Conservation (phyloP, 306 rosid species). For the Amphicarpaea edgeworthii region DNA sequence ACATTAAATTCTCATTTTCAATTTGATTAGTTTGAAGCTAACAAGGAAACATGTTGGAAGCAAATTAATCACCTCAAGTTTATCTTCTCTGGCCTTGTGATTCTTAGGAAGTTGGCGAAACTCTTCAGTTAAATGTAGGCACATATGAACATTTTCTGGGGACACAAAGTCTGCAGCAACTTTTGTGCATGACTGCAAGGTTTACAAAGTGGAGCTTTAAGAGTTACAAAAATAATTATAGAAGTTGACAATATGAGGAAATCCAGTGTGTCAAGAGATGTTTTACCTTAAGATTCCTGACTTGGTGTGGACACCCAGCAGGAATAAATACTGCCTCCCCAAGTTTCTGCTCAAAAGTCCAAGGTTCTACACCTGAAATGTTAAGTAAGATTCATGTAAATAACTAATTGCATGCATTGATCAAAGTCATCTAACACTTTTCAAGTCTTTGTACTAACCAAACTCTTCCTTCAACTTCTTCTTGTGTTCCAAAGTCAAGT, state of each 20-base stretch:
- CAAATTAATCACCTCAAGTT: constrained; percentile 66
- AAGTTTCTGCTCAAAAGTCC: constrained; percentile 74
- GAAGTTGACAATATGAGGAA: constrained; percentile 1
- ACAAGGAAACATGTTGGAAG: background rate
- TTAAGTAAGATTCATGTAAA: constrained; percentile 13
- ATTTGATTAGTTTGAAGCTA: constrained; percentile 1
- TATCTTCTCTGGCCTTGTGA: constrained; percentile 77
- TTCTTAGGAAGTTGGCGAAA: constrained; percentile 69
- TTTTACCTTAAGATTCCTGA: constrained; percentile 76
- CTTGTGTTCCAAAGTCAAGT: constrained; percentile 73
- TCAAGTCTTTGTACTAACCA: constrained; percentile 52
- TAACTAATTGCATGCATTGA: background rate
- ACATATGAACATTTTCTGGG: constrained; percentile 67
- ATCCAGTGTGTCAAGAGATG: constrained; percentile 9
- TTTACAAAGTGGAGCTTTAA: constrained; percentile 16
- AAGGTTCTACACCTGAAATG: constrained; percentile 66
- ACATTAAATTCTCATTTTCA: constrained; percentile 1
- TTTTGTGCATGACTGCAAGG: constrained; percentile 70
- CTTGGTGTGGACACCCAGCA: constrained; percentile 90
- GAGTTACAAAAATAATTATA: background rate
- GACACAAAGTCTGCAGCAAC: constrained; percentile 80
- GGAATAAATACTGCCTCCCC: constrained; percentile 89
- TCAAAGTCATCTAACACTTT: background rate
- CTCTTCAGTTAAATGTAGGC: constrained; percentile 64
- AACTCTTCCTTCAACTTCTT: constrained; percentile 70